phyloP scores from a whole-genome alignment of 257 asterid genomes.

The Ocimum tenuiflorum region DNA sequence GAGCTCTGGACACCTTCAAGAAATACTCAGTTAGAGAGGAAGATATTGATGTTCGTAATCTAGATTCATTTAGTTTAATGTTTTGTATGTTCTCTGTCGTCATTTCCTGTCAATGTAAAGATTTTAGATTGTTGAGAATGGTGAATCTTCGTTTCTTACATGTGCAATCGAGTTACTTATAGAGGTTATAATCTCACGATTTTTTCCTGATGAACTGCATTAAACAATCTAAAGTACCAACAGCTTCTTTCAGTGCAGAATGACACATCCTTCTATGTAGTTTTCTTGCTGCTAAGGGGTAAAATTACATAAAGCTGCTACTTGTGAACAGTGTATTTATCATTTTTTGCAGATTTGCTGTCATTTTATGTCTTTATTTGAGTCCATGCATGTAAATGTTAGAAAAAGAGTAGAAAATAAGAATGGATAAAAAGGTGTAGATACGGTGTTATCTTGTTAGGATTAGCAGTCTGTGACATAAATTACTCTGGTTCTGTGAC shows the following conservation, averaged over 20 bases:
- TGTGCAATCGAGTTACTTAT: background rate
- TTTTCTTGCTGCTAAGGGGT: background rate
- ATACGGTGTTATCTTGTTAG: background rate
- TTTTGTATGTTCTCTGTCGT: background rate
- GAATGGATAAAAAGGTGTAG: background rate
- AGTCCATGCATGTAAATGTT: background rate
- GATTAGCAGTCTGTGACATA: background rate
- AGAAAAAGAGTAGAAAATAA: background rate
- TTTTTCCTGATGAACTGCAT: background rate
- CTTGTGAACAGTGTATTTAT: background rate
- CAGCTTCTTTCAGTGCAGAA: background rate
- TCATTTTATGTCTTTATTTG: background rate
- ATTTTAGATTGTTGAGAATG: background rate
- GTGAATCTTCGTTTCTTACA: background rate
- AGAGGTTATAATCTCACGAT: background rate
- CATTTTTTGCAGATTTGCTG: background rate
- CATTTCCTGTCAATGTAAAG: background rate
- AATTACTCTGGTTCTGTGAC: background rate
- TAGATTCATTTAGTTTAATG: background rate
- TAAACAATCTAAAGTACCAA: background rate
- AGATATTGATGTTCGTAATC: conserved; percentile 65
- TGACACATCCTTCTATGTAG: background rate
- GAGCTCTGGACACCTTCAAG: conserved; percentile 88
- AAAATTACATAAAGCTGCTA: background rate
- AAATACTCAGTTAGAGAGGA: conserved; percentile 77